Base-by-base conservation (phyloP, 116 monocot species). In the Dioscorea cayenensis region DNA sequence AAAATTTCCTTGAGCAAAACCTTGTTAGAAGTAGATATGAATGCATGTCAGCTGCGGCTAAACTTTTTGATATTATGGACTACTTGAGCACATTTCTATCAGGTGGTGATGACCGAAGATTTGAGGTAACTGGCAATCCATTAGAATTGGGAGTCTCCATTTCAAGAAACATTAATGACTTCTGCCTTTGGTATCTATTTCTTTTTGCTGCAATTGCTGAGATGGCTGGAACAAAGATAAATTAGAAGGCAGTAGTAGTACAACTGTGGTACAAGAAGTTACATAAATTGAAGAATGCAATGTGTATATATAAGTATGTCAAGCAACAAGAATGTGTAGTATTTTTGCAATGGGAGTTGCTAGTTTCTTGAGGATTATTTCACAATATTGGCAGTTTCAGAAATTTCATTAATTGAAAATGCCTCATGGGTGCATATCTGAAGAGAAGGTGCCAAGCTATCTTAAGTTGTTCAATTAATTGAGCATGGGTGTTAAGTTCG, bases 141-240 rank as follows among this genome's bases (percentile, higher is more conserved):
- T 83, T 84, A 0, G 84, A 49, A 71, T 65, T 76, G 49, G 75
- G 89, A 35, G 86, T 77, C 71, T 96, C 92, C 92, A 96, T 90
- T 80, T 96, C 96, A 23, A 92, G 75, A 69, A 90, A 83, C 85
- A 96, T 86, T 21, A 88, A 43, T 50, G 89, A 89, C 70, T 92
- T 90, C 73, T 91, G 91, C 70, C 96, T 90, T n/a, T 92, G 87
- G 55, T 96, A 96, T 50, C 90, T 77, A 75, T 96, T 96, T 75
- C 92, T 79, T 79, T 96, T 96, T 38, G 96, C 87, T 58, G 96
- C 84, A 66, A 96, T 83, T 66, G 96, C 96, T 84, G 87, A 83
- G 36, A 32, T 32, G 55, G 5, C 55, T 16, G n/a, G 55, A 55
- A 55, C n/a, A n/a, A 1, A 55, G 6, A 55, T 55, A 16, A 55